Percentiles rank a stretch among this genome's conserved stretches.
These are phyloP conservation scores for Cajanus cajan DNA, from an alignment of 306 rosid species.

Conservation along the genomic window DNA sequence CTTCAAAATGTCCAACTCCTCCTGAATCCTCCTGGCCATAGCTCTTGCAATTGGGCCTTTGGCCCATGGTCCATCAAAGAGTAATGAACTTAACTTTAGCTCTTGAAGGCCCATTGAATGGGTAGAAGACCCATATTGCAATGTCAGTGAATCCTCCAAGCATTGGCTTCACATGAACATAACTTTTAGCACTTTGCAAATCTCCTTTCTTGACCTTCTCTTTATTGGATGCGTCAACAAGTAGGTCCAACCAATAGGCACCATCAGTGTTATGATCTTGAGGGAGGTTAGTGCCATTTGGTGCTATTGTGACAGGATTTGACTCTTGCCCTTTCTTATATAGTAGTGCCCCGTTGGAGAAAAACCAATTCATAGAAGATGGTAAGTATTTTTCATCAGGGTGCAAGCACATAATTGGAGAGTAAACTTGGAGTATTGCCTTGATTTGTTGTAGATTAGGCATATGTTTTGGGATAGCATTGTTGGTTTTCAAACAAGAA, in stretches of 20 bases:
- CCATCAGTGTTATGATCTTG: constrained; percentile 69
- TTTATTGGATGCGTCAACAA: constrained; percentile 37
- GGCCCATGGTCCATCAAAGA: too few species aligned
- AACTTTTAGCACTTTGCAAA: constrained; percentile 38
- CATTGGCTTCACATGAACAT: constrained; percentile 71
- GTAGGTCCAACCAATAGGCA: constrained; percentile 70
- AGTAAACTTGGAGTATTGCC: constrained; percentile 49
- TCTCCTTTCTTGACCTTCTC: constrained; percentile 68
- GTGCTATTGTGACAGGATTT: constrained; percentile 42
- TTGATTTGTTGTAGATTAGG: constrained; percentile 56
- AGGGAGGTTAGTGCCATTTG: constrained; percentile 66
- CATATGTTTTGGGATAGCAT: constrained; percentile 42
- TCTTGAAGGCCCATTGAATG: constrained; percentile 72
- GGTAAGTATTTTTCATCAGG: constrained; percentile 65
- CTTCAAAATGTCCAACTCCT: too few species aligned
- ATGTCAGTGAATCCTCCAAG: constrained; percentile 73
- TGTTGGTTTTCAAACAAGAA: constrained; percentile 60
- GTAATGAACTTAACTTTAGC: constrained; percentile 52
- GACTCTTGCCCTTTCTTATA: constrained; percentile 49
- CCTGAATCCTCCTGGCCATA: too few species aligned
- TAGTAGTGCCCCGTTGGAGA: constrained; percentile 60
- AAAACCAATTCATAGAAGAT: constrained; percentile 70
- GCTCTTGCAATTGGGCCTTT: too few species aligned
- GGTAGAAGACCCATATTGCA: constrained; percentile 73
- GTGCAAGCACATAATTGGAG: constrained; percentile 58